Base-by-base conservation (phyloP, 1,284 basidiomycete species). In the Acaromyces ingoldii region DNA sequence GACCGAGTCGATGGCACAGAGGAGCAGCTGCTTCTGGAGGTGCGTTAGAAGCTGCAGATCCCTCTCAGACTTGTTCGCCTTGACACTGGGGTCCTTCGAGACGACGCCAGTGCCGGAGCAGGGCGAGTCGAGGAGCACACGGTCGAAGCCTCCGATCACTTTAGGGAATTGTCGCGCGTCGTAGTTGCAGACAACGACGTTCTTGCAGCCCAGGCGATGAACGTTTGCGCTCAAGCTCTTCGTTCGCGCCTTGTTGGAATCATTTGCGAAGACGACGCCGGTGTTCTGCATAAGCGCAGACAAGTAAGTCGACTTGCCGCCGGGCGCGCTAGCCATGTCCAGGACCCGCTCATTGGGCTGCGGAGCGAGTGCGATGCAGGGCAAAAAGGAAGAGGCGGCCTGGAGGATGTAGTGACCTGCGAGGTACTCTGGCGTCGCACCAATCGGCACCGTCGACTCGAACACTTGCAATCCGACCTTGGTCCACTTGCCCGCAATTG, bases 331-430 rank as follows among this genome's bases (percentile, higher is more conserved):
- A 1, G 93, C 92, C 95, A 99, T 98, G 76, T 99, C 95, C 55
- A 99, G 82, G 4, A 97, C 85, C 24, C 92, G 87, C 76, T 98
- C 95, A 60, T 89, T 83, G 1, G 91, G 91, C 72, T 93, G 88
- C 15, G 95, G 95, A 19, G 84, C 81, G 33, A 99, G 85, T 1
- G 95, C 91, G 64, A 98, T 92, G 66, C 97, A 93, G 38, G 95
- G 95, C n/a, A 99, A 82, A 82, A 99, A 97, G 0, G 92, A 97
- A 5, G 91, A 95, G 3, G 95, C 95, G 3, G 95, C 91, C 80
- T 99, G 95, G 17, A 98, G 87, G 89, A 99, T 98, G 79, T 99
- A 99, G 76, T 99, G 92, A 2, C 95, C 95, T 0, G 93, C 91
- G 31, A 99, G 85, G 77, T 99, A 99, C 78, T 99, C 95, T 5